Conservation (phyloP, 2,329 filamentous ascomycete species). For the Cadophora sp. region DNA sequence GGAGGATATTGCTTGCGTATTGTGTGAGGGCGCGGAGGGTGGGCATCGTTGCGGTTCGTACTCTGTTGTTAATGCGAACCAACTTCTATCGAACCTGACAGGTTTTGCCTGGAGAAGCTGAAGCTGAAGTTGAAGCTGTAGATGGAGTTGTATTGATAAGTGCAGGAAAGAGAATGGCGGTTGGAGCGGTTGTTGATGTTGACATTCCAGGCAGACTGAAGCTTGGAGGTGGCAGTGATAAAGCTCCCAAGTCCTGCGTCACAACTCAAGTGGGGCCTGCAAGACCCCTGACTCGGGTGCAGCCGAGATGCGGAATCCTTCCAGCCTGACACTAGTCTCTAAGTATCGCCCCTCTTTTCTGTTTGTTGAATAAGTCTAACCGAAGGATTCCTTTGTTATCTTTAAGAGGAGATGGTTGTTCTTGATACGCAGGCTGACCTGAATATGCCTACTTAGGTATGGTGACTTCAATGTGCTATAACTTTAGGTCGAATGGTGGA, state of each 20-base stretch:
- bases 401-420: no score
- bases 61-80: not conserved
- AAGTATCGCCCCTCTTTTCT: not conserved
- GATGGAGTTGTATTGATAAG: not conserved
- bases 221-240: not conserved
- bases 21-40: conserved; percentile 38
- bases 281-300: conserved; percentile 10
- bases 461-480: no score
- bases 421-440: no score
- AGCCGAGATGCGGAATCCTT: conserved; percentile 1
- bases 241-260: not conserved
- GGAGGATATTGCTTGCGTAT: conserved; percentile 34
- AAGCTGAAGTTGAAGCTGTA: not conserved
- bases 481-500: no score
- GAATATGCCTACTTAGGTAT: no score
- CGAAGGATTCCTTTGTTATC: no score
- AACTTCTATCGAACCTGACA: not conserved
- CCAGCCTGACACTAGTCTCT: not conserved
- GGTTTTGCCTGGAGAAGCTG: no score
- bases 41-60: conserved; percentile 22
- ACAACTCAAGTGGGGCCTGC: conserved; percentile 16
- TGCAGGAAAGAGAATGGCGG: not conserved
- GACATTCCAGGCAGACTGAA: conserved; percentile 3
- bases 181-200: not conserved
- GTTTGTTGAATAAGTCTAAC: no score